phyloP scores from a whole-genome alignment of 2,329 filamentous ascomycete species.

The Cladosporium sp. region DNA sequence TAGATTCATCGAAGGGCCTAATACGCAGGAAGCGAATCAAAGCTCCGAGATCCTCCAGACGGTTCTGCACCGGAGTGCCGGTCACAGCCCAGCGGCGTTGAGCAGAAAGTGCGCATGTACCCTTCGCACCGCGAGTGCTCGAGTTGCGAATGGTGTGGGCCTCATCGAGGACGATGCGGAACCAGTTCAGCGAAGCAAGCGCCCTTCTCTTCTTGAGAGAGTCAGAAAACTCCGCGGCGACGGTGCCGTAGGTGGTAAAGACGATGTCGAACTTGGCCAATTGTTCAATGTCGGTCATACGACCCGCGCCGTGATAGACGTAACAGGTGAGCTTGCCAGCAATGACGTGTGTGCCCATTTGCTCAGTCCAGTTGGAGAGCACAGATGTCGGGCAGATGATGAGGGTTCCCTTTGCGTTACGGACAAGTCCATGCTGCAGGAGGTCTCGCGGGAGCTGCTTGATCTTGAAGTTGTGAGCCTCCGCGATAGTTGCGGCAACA shows the following conservation, averaged over 20 bases:
- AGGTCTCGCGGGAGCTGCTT: slow-evolving; percentile 44
- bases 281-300: slow-evolving; percentile 67
- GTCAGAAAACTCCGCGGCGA: slow-evolving; percentile 65
- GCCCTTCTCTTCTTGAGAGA: slow-evolving; percentile 54
- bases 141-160: slow-evolving; percentile 92
- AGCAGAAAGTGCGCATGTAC: slow-evolving; percentile 76
- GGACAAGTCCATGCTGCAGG: slow-evolving; percentile 41
- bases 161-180: slow-evolving; percentile 90
- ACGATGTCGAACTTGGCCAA: slow-evolving; percentile 78
- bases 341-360: slow-evolving; percentile 79
- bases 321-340: slow-evolving; percentile 67
- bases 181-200: slow-evolving; percentile 81
- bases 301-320: slow-evolving; percentile 80
- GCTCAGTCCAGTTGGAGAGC: slow-evolving; percentile 90
- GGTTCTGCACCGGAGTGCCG: slow-evolving; percentile 92
- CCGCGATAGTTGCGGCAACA: slow-evolving; percentile 63
- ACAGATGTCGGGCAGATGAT: slow-evolving; percentile 88
- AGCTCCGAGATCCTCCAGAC: slow-evolving; percentile 83
- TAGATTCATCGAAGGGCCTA: slow-evolving; percentile 77
- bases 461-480: slow-evolving; percentile 63
- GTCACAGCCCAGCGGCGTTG: slow-evolving; percentile 94
- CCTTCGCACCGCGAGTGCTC: slow-evolving; percentile 77
- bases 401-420: slow-evolving; percentile 77
- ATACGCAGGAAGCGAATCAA: slow-evolving; percentile 83
- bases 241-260: slow-evolving; percentile 88